phyloP scores from a whole-genome alignment of 1,284 basidiomycete genomes.

The Ustilago loliicola region DNA sequence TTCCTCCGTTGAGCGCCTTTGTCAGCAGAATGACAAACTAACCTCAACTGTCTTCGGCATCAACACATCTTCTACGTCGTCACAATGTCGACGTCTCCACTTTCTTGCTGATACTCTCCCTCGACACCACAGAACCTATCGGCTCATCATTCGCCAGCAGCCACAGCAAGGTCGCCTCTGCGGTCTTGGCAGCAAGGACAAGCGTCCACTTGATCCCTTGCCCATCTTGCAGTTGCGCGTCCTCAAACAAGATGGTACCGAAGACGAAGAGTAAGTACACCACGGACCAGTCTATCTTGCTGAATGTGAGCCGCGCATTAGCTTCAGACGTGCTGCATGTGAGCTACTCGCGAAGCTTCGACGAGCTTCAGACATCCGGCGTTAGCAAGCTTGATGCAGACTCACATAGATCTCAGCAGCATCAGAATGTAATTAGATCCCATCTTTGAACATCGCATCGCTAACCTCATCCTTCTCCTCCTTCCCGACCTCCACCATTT shows the following conservation, averaged over 20 bases:
- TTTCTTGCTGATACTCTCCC: background rate
- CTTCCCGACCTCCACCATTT: background rate
- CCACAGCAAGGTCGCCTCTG: conserved; percentile 54
- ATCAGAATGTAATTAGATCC: no score
- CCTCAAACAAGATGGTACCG: conserved; percentile 27
- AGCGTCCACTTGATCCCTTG: conserved; percentile 55
- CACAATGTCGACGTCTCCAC: background rate
- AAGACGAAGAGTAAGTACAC: conserved; percentile 53
- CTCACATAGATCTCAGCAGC: no score
- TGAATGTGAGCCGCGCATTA: background rate
- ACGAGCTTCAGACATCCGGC: background rate
- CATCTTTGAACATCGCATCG: background rate
- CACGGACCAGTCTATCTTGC: background rate
- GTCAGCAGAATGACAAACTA: background rate
- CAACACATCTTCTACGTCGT: background rate
- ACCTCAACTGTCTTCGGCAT: background rate
- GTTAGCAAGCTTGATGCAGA: no score
- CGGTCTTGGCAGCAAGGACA: conserved; percentile 57
- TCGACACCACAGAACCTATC: conserved; percentile 28
- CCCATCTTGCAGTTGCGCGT: conserved; percentile 58
- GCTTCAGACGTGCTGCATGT: background rate
- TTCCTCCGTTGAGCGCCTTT: background rate
- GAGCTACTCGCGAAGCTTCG: background rate
- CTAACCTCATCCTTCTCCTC: background rate
- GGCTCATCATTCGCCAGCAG: conserved; percentile 51